phyloP scores from a whole-genome alignment of 139 green algal species.

The Chlorella sp. region DNA sequence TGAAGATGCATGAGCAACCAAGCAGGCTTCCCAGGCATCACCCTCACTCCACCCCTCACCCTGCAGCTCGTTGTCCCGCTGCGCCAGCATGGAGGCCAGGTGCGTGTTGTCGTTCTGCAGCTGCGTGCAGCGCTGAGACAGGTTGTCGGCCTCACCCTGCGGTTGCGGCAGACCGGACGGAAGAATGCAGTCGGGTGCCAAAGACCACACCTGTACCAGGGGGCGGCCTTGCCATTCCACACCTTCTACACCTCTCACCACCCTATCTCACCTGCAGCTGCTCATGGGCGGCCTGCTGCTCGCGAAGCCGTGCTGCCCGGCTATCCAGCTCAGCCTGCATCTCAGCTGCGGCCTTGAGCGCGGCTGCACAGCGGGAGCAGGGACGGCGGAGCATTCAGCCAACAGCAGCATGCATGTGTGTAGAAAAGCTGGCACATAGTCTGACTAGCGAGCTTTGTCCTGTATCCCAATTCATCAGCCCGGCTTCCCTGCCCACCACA shows the following conservation, averaged over 20 bases:
- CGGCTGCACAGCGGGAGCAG: not conserved
- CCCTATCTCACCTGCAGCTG: conserved; percentile 10
- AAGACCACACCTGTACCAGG: no score
- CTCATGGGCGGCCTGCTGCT: not conserved
- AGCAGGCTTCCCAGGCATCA: not conserved
- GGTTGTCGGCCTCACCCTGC: not conserved
- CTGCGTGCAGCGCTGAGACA: conserved; percentile 20
- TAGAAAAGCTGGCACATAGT: no score
- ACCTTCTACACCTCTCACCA: no score
- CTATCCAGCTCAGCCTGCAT: conserved; percentile 5
- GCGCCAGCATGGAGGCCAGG: conserved; percentile 17
- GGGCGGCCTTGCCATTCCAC: no score
- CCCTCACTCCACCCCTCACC: not conserved
- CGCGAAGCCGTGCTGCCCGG: not conserved
- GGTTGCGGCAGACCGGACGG: no score
- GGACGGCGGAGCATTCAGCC: not conserved
- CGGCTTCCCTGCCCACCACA: no score
- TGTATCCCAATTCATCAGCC: not conserved
- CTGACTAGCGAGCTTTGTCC: no score
- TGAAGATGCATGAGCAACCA: not conserved
- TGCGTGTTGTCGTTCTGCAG: conserved; percentile 14
- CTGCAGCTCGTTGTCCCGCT: conserved; percentile 35
- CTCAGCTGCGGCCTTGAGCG: not conserved
- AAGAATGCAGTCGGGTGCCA: no score
- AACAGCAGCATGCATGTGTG: not conserved